Evolutionary conservation across 768 basidiomycete genomes (phyloP).

Genomic region (Tylopilus sp.): DNA sequence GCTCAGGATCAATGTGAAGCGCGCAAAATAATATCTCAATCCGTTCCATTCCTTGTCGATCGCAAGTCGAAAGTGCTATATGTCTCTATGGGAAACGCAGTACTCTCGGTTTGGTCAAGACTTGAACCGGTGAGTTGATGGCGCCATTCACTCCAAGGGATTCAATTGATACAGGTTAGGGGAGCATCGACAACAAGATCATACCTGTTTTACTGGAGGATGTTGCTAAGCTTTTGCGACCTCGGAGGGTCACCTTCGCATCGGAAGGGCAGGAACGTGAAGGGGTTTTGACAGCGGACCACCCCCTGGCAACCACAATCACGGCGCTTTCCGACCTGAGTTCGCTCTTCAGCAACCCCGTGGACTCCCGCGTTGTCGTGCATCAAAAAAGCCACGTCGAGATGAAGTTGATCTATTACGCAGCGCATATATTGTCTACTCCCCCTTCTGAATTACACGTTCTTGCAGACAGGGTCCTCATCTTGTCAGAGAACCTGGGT

Average conservation of each 20-base stretch:
- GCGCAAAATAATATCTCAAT: slow-evolving; percentile 43
- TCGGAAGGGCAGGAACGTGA: background rate
- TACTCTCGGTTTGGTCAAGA: slow-evolving; percentile 67
- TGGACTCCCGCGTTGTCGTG: background rate
- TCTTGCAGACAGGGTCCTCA: slow-evolving; percentile 41
- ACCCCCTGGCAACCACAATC: slow-evolving; percentile 15
- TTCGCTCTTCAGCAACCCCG: slow-evolving; percentile 16
- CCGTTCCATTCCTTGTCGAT: slow-evolving; percentile 65
- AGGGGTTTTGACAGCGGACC: slow-evolving; percentile 3
- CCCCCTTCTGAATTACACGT: slow-evolving; percentile 40
- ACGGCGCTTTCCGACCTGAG: slow-evolving; percentile 27
- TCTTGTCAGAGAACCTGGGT: slow-evolving; percentile 26
- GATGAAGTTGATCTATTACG: slow-evolving; percentile 70
- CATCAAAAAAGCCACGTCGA: slow-evolving; percentile 35
- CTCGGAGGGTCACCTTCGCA: slow-evolving; percentile 30
- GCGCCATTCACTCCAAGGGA: background rate
- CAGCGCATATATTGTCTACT: slow-evolving; percentile 54
- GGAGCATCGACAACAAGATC: slow-evolving; percentile 34
- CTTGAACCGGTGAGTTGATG: slow-evolving; percentile 38
- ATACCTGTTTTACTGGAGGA: slow-evolving; percentile 59
- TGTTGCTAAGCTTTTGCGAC: slow-evolving; percentile 48
- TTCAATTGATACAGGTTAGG: slow-evolving; percentile 27
- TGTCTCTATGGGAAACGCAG: slow-evolving; percentile 45
- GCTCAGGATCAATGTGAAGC: slow-evolving; percentile 47
- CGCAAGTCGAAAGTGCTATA: slow-evolving; percentile 55